A percentile compares a stretch with the other conserved stretches of the same genome.
Conservation (phyloP, 139 green algal genomes). For the Chlorella sp. region DNA sequence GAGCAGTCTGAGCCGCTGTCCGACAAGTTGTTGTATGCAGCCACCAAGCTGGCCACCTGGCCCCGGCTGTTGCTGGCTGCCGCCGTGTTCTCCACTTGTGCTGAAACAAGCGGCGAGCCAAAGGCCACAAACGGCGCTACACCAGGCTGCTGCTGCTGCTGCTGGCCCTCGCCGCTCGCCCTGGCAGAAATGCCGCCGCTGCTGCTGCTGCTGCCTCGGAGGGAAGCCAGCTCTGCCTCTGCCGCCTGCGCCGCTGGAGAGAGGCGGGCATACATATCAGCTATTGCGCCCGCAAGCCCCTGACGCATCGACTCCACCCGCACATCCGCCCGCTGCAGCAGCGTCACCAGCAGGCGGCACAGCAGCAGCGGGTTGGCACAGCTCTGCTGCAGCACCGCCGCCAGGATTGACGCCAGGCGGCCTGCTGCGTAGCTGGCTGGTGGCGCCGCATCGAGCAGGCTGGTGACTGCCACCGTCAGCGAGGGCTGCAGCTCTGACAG, state of each 20-base stretch:
- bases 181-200: background rate
- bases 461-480: slow-evolving; percentile 21
- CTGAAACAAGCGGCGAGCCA: background rate
- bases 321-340: slow-evolving; percentile 47
- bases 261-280: slow-evolving; percentile 16
- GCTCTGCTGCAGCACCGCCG: slow-evolving; percentile 17
- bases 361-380: slow-evolving; percentile 49
- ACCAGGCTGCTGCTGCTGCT: slow-evolving; percentile 17
- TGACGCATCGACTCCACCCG: slow-evolving; percentile 38
- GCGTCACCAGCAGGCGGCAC: slow-evolving; percentile 31
- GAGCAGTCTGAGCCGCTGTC: slow-evolving; percentile 31
- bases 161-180: slow-evolving; percentile 16
- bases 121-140: background rate
- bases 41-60: slow-evolving; percentile 12
- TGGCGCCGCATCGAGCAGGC: slow-evolving; percentile 35
- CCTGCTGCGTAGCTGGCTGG: background rate
- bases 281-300: slow-evolving; percentile 14
- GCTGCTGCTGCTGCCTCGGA: slow-evolving; percentile 12
- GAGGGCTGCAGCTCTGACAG: slow-evolving; percentile 40
- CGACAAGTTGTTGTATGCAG: slow-evolving; percentile 5
- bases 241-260: slow-evolving; percentile 24
- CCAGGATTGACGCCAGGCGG: slow-evolving; percentile 24
- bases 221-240: background rate
- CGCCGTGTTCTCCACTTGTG: background rate
- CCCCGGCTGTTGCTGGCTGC: background rate